Base-by-base conservation (phyloP, 2,329 filamentous ascomycete genomes). In the Phoma sp. region DNA sequence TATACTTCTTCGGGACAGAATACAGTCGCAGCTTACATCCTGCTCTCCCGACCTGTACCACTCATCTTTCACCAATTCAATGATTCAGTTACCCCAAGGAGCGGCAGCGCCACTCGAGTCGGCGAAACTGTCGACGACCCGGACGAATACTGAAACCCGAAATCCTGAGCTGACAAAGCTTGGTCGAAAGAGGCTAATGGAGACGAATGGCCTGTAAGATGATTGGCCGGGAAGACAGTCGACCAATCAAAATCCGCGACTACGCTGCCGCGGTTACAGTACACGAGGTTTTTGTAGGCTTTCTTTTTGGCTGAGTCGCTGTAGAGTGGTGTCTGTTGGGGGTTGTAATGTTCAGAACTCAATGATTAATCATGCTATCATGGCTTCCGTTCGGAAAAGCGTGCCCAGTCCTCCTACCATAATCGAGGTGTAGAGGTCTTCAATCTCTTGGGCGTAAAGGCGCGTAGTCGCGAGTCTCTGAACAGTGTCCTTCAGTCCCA, bases 381-480 rank as follows among this genome's bases (percentile, higher is more conserved):
- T 21, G 10, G 38, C 28, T 45, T 60, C 57, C 5, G 57, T 58
- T n/a, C 45, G 51, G 25, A 60, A 60, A 17, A 57, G 50, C 2
- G 37, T 54, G 32, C 50, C 34, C 6, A 53, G 20, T 4, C 55
- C 54, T 46, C 51, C 54, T 25, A 28, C 37, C 15, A 43, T 43
- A 26, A 60, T 57, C 11, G 42, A 55, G 5, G 43, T 43, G 47
- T 83, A 84, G 4, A 83, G 67, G 0, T 71, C 68, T 4, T 82
- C 76, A 33, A 84, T 83, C 50, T 82, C 80, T 1, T 74, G 59
- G 2, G 64, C 64, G 42, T 82, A 84, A 0, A 79, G 69, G 1
- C 63, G 57, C 10, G 76, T 53, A 0, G 80, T 81, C 0, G 70
- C 66, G 4, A 69, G 70, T 7, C 80, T 73, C 60, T 79, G 77